Conservation (phyloP, 139 green algal species). For the Desmodesmus armatus region DNA sequence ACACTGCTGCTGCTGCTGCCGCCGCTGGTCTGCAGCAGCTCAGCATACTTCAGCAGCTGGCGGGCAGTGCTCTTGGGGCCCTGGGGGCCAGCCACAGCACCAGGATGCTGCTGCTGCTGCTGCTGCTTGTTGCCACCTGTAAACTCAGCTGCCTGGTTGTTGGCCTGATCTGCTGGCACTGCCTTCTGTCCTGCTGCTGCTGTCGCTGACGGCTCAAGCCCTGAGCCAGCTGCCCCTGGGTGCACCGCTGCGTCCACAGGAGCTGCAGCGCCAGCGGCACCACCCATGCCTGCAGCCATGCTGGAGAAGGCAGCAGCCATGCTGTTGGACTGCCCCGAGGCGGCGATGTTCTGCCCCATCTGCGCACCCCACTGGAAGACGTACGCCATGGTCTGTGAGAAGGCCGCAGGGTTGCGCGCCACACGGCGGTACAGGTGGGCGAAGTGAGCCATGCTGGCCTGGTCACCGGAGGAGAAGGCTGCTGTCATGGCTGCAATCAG, state of each 20-base stretch:
- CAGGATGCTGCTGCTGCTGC: slow-evolving; percentile 1
- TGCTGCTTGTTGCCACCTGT: slow-evolving; percentile 12
- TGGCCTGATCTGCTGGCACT: neutral
- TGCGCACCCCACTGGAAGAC: slow-evolving; percentile 35
- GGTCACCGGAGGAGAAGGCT: slow-evolving; percentile 14
- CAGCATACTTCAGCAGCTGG: neutral
- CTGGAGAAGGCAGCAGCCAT: slow-evolving; percentile 12
- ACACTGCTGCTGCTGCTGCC: neutral
- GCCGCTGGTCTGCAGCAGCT: neutral
- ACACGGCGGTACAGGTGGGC: neutral
- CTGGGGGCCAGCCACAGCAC: neutral
- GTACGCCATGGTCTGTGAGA: slow-evolving; percentile 8
- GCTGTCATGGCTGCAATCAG: slow-evolving; percentile 26
- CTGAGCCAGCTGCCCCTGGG: neutral
- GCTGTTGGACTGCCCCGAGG: neutral
- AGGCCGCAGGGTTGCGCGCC: neutral
- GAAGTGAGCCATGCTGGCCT: slow-evolving; percentile 2
- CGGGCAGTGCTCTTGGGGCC: neutral
- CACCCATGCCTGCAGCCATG: slow-evolving; percentile 12
- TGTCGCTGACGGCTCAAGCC: neutral
- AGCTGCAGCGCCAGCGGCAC: neutral
- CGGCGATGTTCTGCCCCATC: slow-evolving; percentile 36
- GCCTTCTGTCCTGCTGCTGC: neutral
- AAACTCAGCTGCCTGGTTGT: neutral
- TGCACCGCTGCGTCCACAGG: neutral